Evolutionary conservation across 257 asterid genomes (phyloP).

Genomic region (Galeopsis tetrahit): DNA sequence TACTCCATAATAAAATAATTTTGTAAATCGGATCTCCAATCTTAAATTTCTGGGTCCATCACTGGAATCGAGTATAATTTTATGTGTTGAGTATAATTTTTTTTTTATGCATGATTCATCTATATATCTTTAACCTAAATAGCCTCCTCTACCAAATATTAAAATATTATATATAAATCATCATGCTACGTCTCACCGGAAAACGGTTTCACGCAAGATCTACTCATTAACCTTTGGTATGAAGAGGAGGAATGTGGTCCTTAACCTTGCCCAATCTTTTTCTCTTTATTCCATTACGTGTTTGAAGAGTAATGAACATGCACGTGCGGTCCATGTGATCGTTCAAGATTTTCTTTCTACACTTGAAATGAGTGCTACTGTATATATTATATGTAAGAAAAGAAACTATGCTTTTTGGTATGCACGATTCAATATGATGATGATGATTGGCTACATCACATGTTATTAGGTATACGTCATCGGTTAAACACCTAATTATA

Average conservation of each 20-base stretch:
- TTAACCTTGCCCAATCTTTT: not conserved
- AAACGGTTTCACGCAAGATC: no score
- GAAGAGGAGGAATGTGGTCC: conserved; percentile 33
- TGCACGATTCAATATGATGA: conserved; percentile 18
- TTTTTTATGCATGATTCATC: no score
- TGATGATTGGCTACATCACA: not conserved
- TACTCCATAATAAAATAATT: no score
- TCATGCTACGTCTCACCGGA: no score
- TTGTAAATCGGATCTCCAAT: no score
- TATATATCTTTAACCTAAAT: no score
- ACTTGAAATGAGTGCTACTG: conserved; percentile 4
- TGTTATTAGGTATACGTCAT: conserved; percentile 15
- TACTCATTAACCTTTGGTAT: not conserved
- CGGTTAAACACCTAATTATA: not conserved
- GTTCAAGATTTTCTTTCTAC: not conserved
- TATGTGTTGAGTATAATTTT: no score
- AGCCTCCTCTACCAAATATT: no score
- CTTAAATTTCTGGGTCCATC: no score
- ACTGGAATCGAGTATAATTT: no score
- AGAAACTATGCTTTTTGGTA: conserved; percentile 23
- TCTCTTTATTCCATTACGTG: conserved; percentile 12
- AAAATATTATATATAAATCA: no score
- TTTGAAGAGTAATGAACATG: conserved; percentile 33
- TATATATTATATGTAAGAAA: not conserved
- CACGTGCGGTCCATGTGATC: conserved; percentile 44